These are phyloP conservation scores for Pezicula neosporulosa DNA, from an alignment of 2,329 filamentous ascomycete genomes.

Conservation along the genomic window DNA sequence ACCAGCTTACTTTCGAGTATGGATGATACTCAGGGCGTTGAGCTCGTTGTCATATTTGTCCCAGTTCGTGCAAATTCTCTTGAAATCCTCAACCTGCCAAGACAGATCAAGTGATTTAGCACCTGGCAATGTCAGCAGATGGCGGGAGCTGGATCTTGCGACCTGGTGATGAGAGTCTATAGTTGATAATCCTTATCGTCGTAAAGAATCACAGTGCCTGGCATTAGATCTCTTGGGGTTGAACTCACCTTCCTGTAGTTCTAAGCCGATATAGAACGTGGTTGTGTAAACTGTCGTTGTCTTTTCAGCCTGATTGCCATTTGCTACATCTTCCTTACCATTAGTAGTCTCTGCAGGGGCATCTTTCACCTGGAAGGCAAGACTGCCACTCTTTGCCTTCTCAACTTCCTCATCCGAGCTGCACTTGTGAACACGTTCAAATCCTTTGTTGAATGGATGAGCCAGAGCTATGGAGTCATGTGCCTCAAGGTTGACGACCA, in stretches of 20 bases:
- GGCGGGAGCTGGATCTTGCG: constrained; percentile 11
- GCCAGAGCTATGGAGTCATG: constrained; percentile 78
- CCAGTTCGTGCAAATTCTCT: constrained; percentile 74
- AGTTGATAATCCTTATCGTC: constrained; percentile 4
- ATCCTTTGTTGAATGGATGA: constrained; percentile 90
- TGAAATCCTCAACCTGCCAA: constrained; percentile 82
- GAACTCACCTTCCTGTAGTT: constrained; percentile 67
- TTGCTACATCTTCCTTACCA: constrained; percentile 33
- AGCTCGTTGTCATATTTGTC: constrained; percentile 71
- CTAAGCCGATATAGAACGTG: constrained; percentile 90
- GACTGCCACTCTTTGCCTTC: constrained; percentile 57
- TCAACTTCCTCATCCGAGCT: constrained; percentile 57
- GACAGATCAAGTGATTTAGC: constrained; percentile 74
- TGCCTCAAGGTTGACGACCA: constrained; percentile 79
- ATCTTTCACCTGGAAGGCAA: constrained; percentile 50
- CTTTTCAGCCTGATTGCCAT: constrained; percentile 32
- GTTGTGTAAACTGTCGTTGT: constrained; percentile 68
- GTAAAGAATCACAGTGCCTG: background rate
- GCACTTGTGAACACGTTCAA: constrained; percentile 76
- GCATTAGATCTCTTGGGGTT: constrained; percentile 3
- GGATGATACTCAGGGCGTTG: constrained; percentile 68
- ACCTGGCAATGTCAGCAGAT: constrained; percentile 41
- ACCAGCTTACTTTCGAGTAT: constrained; percentile 74
- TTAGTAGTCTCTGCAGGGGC: constrained; percentile 27
- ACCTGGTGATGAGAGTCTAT: background rate